phyloP scores from a whole-genome alignment of 192 early-diverging fungal genomes.

The Rhizophagus clarus region DNA sequence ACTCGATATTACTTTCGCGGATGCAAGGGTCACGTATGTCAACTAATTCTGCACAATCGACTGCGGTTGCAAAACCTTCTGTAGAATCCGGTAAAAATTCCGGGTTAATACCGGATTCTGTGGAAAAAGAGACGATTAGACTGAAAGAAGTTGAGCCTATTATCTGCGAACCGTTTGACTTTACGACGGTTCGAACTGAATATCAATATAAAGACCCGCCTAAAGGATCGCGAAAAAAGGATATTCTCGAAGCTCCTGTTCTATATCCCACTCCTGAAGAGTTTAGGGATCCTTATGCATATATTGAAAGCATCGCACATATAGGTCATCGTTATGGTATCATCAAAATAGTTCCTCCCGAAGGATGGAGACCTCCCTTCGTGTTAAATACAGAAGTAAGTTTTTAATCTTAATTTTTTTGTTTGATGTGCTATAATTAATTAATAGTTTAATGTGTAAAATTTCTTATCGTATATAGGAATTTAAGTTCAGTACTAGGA shows the following conservation, averaged over 20 bases:
- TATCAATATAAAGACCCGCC: neutral
- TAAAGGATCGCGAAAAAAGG: neutral
- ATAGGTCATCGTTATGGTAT: slow-evolving; percentile 82
- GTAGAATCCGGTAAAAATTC: neutral
- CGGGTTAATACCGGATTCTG: neutral
- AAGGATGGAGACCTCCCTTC: slow-evolving; percentile 83
- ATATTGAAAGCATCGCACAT: slow-evolving; percentile 78
- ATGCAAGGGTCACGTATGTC: neutral
- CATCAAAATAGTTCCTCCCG: slow-evolving; percentile 92
- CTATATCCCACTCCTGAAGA: slow-evolving; percentile 78
- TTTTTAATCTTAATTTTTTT: slow-evolving; percentile 18
- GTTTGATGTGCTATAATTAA: neutral
- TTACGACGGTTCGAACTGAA: neutral
- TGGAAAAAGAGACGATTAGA: neutral
- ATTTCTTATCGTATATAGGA: slow-evolving; percentile 48
- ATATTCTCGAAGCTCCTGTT: neutral
- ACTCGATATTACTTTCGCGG: neutral
- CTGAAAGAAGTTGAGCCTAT: neutral
- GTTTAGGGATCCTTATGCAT: slow-evolving; percentile 82
- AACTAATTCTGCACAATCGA: neutral
- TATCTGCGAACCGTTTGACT: neutral
- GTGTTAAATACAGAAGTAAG: slow-evolving; percentile 78
- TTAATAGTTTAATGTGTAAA: neutral
- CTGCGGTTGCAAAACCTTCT: neutral
- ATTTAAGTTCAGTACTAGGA: slow-evolving; percentile 88